These are phyloP conservation scores for Ambrosiella xylebori DNA, from an alignment of 2,329 filamentous ascomycete genomes.

Conservation along the genomic window DNA sequence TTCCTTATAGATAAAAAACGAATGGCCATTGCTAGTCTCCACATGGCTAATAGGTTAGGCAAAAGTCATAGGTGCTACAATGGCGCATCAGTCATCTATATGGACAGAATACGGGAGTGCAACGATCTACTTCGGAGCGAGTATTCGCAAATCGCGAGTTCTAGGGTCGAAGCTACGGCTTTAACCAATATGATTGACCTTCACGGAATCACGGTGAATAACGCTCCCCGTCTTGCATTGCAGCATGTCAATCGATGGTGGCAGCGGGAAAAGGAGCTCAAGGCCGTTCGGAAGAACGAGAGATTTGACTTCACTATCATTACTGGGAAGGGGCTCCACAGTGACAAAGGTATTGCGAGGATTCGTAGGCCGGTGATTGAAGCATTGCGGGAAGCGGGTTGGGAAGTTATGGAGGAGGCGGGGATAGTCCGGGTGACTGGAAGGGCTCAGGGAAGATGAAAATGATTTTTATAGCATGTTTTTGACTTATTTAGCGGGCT, in stretches of 20 bases:
- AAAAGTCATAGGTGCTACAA: too few relatives aligned
- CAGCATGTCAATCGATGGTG: conserved; percentile 59
- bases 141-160: conserved; percentile 20
- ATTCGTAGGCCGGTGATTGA: conserved; percentile 66
- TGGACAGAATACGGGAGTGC: background rate
- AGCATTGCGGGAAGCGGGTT: conserved; percentile 60
- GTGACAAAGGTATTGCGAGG: conserved; percentile 54
- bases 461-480: background rate
- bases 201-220: conserved; percentile 65
- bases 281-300: conserved; percentile 17
- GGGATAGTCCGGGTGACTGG: conserved; percentile 49
- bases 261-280: conserved; percentile 19
- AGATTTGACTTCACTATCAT: conserved; percentile 58
- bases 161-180: conserved; percentile 52
- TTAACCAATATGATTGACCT: conserved; percentile 45
- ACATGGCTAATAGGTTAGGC: too few relatives aligned
- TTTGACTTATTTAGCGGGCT: background rate
- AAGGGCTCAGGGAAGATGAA: background rate
- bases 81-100: conserved; percentile 15
- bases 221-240: conserved; percentile 63
- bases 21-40: too few relatives aligned
- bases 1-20: too few relatives aligned
- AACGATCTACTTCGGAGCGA: background rate
- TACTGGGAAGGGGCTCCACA: conserved; percentile 68
- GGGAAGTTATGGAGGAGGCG: conserved; percentile 58